Evolutionary conservation across 192 early-diverging fungal species (phyloP), one percentile per base, ranked within the genome.

Genomic region (Rhizophagus clarus): DNA sequence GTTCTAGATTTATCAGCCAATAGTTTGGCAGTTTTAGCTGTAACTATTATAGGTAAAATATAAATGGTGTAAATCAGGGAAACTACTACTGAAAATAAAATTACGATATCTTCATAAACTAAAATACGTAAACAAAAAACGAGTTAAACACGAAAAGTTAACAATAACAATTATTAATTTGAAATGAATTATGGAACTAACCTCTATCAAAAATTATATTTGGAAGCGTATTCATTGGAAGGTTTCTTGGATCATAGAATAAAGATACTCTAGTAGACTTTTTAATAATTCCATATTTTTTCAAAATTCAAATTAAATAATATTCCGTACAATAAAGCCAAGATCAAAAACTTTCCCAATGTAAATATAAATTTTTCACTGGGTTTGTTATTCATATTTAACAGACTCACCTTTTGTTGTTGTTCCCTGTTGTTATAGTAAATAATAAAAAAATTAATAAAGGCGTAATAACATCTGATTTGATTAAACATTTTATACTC

Each of bases 11-110:
- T 66, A 66, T 77, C 76, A 49, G 62, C 77, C 45, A 79, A 29
- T 31, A 28, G 31, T 32, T 56, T 68, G 22, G 42, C 63, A 24
- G 77, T 28, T 68, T 60, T 69, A 22, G 77, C 77, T 22, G 56
- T 37, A 22, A 79, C 77, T 32, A 79, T 64, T 32, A 79, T 31
- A 3, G 77, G 77, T 26, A 79, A 56, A 28, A 79, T 37, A 60
- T 79, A 79, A 34, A 79, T 70, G n/a, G 77, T 79, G 56, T 79
- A 79, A 24, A 79, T 15, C 20, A 79, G n/a, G 6, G 77, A 79
- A 28, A 47, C 56, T 14, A 79, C 61, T 20, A 79, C 66, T 2
- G 77, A 22, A 60, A 79, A 70, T 26, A 79, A 20, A 45, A 79
- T 70, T 47, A 45, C 51, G 31, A 67, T 28, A 79, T 79, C 77